Base-by-base conservation (phyloP, 2,329 filamentous ascomycete species). In the Aspergillus tubingensis region DNA sequence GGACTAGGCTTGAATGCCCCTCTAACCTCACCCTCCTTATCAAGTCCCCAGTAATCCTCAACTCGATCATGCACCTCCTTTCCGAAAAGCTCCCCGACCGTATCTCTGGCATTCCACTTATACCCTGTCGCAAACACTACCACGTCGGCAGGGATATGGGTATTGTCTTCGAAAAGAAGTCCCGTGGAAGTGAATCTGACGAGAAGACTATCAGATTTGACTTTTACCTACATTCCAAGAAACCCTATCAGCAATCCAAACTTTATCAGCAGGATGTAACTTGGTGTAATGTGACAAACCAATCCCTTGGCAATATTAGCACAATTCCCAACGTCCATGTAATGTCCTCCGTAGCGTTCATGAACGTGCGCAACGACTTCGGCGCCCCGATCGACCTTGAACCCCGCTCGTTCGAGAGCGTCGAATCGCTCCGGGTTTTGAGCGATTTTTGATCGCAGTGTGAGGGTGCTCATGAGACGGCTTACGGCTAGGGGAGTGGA, bases 121-220 rank as follows among this genome's bases (percentile, higher is more conserved):
- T 79, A 83, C 1, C 81, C 81, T 0, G 81, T 83, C 8, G 76
- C 74, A 19, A 81, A 77, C 8, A 83, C 73, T 27, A 83, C 76
- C 56, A 81, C 69, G 57, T 82, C 79, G 2, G 80, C 81, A 4
- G 77, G 67, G 3, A 82, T 55, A 43, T 74, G 69, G 1, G 69
- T 74, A 2, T 78, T 80, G 61, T 83, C 80, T 3, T 72, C 73
- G 50, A 83, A 80, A 10, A 72, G 61, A 6, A 83, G 68, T 2
- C 79, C 80, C 2, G 75, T 69, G 3, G 73, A 67, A 0, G 77
- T 74, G 54, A 79, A 76, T 4, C 68, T 61, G 23, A 10, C 17
- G 15, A 25, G 47, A 25, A n/a, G 47, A n/a, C 23, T 49, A 15
- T 25, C 15, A 23, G 47, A 49, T 66, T 80, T 79, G 48, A 83